Base-by-base conservation (phyloP, 148 eudicot genomes). In the Spergularia marina region DNA sequence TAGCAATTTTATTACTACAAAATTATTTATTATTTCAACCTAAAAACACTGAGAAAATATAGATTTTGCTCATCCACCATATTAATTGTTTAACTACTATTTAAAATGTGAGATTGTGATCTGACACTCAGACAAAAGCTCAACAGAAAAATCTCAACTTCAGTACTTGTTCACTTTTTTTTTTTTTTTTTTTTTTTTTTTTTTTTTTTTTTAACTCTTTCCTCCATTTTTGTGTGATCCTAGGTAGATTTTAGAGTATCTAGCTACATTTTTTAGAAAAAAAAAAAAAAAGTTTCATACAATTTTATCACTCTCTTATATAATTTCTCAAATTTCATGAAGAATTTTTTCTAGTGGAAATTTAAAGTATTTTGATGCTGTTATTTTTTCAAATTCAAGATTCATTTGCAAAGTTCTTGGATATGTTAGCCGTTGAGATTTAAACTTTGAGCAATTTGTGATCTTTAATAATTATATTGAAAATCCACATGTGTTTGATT, bases 1-100 rank as follows among this genome's bases (percentile, higher is more conserved):
- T 53, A 41, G 2, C 68, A 8, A 73, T 59, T 60, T 58, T 71
- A 69, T 77, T 73, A 67, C 80, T 71, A 60, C 16, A 25, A 30
- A 55, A 30, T 55, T 34, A 53, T 66, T n/a, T 7, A 17, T 66
- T 44, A 8, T 44, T 8, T 41, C 23, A 66, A 47, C 70, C 70
- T 53, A 44, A 66, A 66, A 44, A 41, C 18, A 47, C 70, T 66
- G 25, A 66, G 49, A 44, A 44, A 44, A 44, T 44, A 44, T 44
- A 66, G 12, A 66, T 66, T 66, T 66, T 30, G 36, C 36, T 30
- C 36, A 30, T 30, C 36, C 36, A 30, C 36, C 36, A 30, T 30
- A 30, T 30, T 2, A 30, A 66, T 66, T 47, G 16, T 66, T 40
- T 15, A 14, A 14, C 12, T 23, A 63, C 47, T n/a, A n/a, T 23